Evolutionary conservation across 2,329 filamentous ascomycete genomes (phyloP).

Genomic region (Diplodia corticola): DNA sequence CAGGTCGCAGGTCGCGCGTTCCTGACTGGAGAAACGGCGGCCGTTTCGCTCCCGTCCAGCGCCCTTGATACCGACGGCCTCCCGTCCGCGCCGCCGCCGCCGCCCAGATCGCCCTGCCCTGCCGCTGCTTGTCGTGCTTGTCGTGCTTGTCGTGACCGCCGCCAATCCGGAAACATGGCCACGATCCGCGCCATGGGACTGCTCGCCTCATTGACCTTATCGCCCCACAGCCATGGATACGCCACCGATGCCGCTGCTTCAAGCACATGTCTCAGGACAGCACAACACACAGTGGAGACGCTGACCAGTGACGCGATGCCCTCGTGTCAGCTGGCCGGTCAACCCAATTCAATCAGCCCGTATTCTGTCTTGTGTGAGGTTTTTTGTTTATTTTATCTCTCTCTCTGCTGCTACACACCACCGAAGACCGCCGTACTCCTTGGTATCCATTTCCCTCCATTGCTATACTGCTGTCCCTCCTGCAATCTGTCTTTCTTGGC

Average conservation of each 20-base stretch:
- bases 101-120: background rate
- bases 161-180: background rate
- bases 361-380: no score
- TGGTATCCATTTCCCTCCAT: no score
- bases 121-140: background rate
- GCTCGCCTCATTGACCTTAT: background rate
- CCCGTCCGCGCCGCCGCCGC: background rate
- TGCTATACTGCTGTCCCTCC: no score
- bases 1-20: no score
- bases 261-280: background rate
- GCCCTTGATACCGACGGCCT: background rate
- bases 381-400: no score
- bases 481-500: no score
- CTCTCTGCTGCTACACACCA: no score
- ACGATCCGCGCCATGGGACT: background rate
- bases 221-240: background rate
- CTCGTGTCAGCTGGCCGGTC: no score
- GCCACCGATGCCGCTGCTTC: background rate
- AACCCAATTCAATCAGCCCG: no score
- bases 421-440: no score
- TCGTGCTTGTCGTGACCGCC: background rate
- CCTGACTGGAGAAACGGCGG: constrained; percentile 4
- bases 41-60: background rate
- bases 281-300: background rate
- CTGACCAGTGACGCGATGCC: no score